phyloP scores from a whole-genome alignment of 2,329 filamentous ascomycete genomes.

The Clarireedia monteithiana region DNA sequence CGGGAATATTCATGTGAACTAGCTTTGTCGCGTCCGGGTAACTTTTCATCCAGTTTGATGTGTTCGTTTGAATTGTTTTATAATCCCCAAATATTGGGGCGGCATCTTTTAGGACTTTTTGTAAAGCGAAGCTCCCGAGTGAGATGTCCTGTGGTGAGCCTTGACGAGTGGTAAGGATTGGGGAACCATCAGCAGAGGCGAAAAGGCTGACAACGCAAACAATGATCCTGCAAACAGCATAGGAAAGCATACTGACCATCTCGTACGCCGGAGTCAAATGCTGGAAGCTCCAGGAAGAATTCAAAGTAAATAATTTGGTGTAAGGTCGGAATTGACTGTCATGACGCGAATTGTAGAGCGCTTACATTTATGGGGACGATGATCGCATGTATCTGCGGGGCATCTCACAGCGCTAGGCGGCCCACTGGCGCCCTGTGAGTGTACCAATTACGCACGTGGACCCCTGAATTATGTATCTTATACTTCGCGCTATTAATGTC shows the following conservation, averaged over 20 bases:
- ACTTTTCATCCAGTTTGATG: constrained; percentile 38
- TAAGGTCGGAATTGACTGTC: no score
- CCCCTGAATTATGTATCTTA: no score
- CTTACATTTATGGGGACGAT: no score
- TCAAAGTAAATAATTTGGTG: no score
- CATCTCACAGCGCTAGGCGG: no score
- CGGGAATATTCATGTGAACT: constrained; percentile 42
- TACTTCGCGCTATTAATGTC: no score
- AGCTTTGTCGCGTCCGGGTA: constrained; percentile 36
- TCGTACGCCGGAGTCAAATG: no score
- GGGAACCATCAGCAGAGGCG: background rate
- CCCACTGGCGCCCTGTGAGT: no score
- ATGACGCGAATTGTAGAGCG: no score
- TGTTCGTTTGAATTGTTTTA: constrained; percentile 16
- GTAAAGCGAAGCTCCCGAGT: constrained; percentile 32
- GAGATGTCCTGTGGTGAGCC: background rate
- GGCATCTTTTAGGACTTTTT: constrained; percentile 36
- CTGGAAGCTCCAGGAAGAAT: no score
- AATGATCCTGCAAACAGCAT: background rate
- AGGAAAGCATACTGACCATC: background rate
- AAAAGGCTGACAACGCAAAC: background rate
- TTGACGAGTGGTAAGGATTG: background rate
- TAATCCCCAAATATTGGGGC: constrained; percentile 37
- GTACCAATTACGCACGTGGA: no score
- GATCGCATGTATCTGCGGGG: no score